phyloP scores from a whole-genome alignment of 2,329 filamentous ascomycete genomes.

The Didymella pomorum region DNA sequence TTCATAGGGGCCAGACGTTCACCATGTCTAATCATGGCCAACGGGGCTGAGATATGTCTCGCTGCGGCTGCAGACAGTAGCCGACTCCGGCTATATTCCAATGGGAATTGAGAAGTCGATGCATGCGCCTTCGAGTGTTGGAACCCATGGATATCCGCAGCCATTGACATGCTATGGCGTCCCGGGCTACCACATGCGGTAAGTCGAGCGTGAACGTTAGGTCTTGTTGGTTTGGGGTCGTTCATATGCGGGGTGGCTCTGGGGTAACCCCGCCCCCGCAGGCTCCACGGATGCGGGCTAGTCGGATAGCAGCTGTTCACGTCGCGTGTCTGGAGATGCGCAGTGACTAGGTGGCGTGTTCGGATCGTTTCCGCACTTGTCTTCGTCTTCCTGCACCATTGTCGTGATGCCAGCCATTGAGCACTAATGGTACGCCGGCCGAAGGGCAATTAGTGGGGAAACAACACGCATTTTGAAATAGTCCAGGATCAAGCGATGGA shows the following conservation, averaged over 20 bases:
- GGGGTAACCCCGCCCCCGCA: slow-evolving; percentile 36
- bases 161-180: slow-evolving; percentile 8
- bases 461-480: slow-evolving; percentile 5
- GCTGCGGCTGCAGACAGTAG: neutral
- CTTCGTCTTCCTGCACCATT: slow-evolving; percentile 2
- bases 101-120: slow-evolving; percentile 12
- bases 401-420: slow-evolving; percentile 12
- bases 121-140: slow-evolving; percentile 2
- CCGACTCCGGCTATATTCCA: slow-evolving; percentile 16
- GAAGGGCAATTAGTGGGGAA: slow-evolving; percentile 18
- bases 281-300: slow-evolving; percentile 20
- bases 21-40: slow-evolving; percentile 6
- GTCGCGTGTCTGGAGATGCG: slow-evolving; percentile 9
- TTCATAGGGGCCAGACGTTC: slow-evolving; percentile 4
- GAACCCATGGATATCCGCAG: neutral
- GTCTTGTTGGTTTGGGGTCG: slow-evolving; percentile 7
- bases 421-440: slow-evolving; percentile 20
- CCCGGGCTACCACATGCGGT: slow-evolving; percentile 21
- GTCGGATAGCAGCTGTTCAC: slow-evolving; percentile 26
- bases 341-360: slow-evolving; percentile 13
- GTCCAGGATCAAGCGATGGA: slow-evolving; percentile 2
- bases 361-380: slow-evolving; percentile 20
- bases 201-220: slow-evolving; percentile 13
- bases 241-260: slow-evolving; percentile 31
- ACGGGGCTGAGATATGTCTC: slow-evolving; percentile 8